These are phyloP conservation scores for Trifolium dubium DNA, from an alignment of 306 rosid species.

Conservation along the genomic window DNA sequence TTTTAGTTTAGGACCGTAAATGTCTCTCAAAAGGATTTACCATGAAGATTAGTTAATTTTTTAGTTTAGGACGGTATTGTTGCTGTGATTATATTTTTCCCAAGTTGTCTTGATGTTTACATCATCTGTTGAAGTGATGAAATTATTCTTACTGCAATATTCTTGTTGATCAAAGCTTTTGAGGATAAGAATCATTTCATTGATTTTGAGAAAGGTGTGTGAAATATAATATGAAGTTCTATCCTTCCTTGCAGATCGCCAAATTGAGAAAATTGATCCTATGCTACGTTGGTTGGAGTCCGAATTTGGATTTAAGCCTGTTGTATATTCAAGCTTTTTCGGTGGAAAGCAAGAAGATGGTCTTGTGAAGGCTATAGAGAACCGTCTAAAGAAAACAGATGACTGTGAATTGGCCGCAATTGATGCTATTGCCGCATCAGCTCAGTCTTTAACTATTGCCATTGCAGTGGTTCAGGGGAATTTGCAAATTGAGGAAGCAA, in stretches of 20 bases:
- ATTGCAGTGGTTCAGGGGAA: constrained; percentile 61
- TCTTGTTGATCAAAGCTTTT: constrained; percentile 15
- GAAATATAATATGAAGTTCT: constrained; percentile 26
- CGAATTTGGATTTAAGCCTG: constrained; percentile 86
- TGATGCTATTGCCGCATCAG: constrained; percentile 81
- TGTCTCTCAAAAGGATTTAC: not conserved
- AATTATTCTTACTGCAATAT: not conserved
- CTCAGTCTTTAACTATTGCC: constrained; percentile 77
- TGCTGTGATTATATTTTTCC: constrained; percentile 1
- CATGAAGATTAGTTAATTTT: constrained; percentile 3
- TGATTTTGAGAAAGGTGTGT: not conserved
- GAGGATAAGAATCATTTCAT: constrained; percentile 21
- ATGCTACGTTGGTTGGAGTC: constrained; percentile 78
- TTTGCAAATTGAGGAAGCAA: constrained; percentile 82
- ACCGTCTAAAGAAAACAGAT: constrained; percentile 64
- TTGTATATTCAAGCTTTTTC: constrained; percentile 67
- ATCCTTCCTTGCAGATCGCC: constrained; percentile 61
- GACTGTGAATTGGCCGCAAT: constrained; percentile 86
- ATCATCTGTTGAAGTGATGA: not conserved
- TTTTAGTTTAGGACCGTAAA: not conserved
- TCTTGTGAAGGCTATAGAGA: constrained; percentile 64
- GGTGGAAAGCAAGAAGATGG: constrained; percentile 89
- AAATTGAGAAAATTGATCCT: constrained; percentile 87
- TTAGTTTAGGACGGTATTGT: not conserved
- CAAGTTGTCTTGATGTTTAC: constrained; percentile 19